Evolutionary conservation across 306 rosid genomes (phyloP).

Genomic region (Cyclanthera cordifolia): DNA sequence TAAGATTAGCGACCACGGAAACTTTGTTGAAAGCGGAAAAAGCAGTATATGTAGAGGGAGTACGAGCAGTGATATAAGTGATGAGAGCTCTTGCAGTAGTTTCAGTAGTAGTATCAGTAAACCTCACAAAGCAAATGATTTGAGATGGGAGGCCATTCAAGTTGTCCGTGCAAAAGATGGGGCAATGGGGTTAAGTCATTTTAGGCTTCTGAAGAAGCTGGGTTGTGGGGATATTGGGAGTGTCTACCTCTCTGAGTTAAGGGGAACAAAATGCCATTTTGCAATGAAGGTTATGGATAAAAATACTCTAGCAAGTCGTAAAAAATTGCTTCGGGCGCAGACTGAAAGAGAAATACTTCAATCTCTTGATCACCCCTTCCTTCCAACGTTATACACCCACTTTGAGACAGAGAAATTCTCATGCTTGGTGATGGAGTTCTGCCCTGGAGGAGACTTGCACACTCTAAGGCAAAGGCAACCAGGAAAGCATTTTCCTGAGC

Average conservation of each 20-base stretch:
- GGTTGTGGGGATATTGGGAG: slow-evolving; percentile 99
- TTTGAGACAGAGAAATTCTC: slow-evolving; percentile 97
- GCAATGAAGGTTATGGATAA: slow-evolving; percentile 99
- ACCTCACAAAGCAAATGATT: slow-evolving; percentile 98
- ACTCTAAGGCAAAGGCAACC: slow-evolving; percentile 94
- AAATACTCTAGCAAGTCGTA: slow-evolving; percentile 83
- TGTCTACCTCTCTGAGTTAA: slow-evolving; percentile 87
- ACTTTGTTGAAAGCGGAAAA: slow-evolving; percentile 90
- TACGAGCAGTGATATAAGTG: slow-evolving; percentile 92
- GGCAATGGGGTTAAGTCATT: slow-evolving; percentile 69
- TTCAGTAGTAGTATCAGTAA: slow-evolving; percentile 81
- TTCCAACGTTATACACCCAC: slow-evolving; percentile 87
- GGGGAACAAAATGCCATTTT: slow-evolving; percentile 89
- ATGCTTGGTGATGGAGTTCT: slow-evolving; percentile 97
- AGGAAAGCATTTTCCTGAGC: slow-evolving; percentile 96
- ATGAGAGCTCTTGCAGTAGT: slow-evolving; percentile 94
- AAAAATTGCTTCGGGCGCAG: slow-evolving; percentile 95
- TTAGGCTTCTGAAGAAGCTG: slow-evolving; percentile 78
- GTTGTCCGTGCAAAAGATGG: slow-evolving; percentile 76
- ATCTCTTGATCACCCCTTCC: slow-evolving; percentile 93
- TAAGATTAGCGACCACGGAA: slow-evolving; percentile 71
- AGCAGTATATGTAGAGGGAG: slow-evolving; percentile 95
- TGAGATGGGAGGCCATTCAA: slow-evolving; percentile 97
- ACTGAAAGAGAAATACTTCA: slow-evolving; percentile 93
- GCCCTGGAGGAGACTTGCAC: slow-evolving; percentile 98